Evolutionary conservation across 2,329 filamentous ascomycete genomes (phyloP).

Genomic region (Epichloe sp.): DNA sequence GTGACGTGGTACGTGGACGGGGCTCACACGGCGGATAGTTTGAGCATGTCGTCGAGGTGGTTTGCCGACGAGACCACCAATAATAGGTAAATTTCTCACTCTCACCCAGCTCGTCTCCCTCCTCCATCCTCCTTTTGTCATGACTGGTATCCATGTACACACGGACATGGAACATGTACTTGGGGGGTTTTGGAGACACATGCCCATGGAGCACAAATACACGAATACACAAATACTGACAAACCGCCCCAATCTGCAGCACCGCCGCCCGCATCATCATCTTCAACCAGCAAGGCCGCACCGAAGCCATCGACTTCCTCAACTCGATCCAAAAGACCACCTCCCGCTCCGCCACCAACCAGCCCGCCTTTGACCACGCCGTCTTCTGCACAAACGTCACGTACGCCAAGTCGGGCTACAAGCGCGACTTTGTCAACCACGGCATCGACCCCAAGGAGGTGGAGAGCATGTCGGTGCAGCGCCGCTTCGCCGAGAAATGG

Average conservation of each 20-base stretch:
- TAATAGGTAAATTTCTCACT: constrained; percentile 15
- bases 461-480: constrained; percentile 37
- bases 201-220: not conserved
- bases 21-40: constrained; percentile 83
- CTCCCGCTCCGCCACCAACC: constrained; percentile 14
- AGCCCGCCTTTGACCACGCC: constrained; percentile 50
- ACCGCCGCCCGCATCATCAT: constrained; percentile 45
- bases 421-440: constrained; percentile 43
- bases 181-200: too few relatives aligned
- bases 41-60: constrained; percentile 71
- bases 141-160: not conserved
- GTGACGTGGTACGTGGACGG: constrained; percentile 84
- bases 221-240: not conserved
- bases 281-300: constrained; percentile 71
- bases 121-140: not conserved
- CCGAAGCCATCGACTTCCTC: constrained; percentile 40
- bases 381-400: constrained; percentile 74
- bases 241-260: constrained; percentile 9
- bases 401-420: constrained; percentile 36
- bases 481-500: constrained; percentile 40
- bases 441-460: constrained; percentile 39
- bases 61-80: constrained; percentile 45
- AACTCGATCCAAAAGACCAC: constrained; percentile 28
- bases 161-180: too few relatives aligned
- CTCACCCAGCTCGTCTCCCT: not conserved